Evolutionary conservation across 192 early-diverging fungal species (phyloP).

Genomic region (Chytriomyces hyalinus): DNA sequence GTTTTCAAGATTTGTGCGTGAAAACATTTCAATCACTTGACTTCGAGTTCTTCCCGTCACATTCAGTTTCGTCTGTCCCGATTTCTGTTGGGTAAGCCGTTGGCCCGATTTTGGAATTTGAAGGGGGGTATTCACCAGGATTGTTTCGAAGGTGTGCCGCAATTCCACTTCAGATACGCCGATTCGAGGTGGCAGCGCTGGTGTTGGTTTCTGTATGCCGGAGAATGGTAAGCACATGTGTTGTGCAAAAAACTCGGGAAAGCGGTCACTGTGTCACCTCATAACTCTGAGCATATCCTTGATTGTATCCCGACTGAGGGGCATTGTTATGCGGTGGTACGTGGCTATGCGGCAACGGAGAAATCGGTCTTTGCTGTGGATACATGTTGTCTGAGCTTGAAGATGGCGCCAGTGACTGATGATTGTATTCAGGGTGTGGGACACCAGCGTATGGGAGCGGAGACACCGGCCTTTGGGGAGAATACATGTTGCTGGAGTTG

Average conservation of each 20-base stretch:
- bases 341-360: not conserved
- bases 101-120: not conserved
- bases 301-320: not conserved
- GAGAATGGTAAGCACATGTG: not conserved
- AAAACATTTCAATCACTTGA: conserved; percentile 17
- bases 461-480: no score
- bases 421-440: no score
- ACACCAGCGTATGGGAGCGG: no score
- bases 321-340: not conserved
- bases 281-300: not conserved
- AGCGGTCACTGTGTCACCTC: not conserved
- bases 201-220: not conserved
- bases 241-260: not conserved
- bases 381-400: no score
- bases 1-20: conserved; percentile 5
- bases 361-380: not conserved
- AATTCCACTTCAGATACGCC: not conserved
- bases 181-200: not conserved
- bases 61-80: not conserved
- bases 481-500: not conserved
- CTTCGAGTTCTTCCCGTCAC: conserved; percentile 17
- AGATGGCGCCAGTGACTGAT: no score
- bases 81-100: not conserved
- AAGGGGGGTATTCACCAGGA: not conserved
- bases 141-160: not conserved